Evolutionary conservation across 2,329 filamentous ascomycete species (phyloP).

Genomic region (Penicillium corylophilum): DNA sequence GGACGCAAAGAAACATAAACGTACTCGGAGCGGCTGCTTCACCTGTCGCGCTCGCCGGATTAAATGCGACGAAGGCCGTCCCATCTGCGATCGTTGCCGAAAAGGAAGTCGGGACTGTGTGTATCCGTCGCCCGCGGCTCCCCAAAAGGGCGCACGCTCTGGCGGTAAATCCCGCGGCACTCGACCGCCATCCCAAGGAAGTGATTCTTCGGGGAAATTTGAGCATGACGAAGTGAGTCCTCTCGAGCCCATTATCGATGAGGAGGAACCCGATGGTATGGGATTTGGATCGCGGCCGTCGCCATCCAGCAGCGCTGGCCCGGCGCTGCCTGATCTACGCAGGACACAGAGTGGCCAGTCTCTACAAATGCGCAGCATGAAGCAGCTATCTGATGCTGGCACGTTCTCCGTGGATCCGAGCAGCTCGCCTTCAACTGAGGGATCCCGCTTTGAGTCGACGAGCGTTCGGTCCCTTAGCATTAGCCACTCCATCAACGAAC

Average conservation of each 20-base stretch:
- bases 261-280: constrained; percentile 37
- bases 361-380: constrained; percentile 26
- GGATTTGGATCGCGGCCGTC: constrained; percentile 24
- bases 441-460: constrained; percentile 36
- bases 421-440: constrained; percentile 55
- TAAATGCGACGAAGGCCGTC: constrained; percentile 89
- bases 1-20: constrained; percentile 85
- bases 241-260: constrained; percentile 46
- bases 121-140: constrained; percentile 67
- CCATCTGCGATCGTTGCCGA: constrained; percentile 83
- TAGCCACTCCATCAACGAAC: constrained; percentile 26
- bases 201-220: constrained; percentile 53
- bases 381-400: constrained; percentile 34
- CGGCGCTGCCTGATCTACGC: constrained; percentile 20
- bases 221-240: constrained; percentile 42
- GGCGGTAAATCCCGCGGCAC: constrained; percentile 44
- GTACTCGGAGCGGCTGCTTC: constrained; percentile 90
- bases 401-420: constrained; percentile 47
- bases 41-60: constrained; percentile 88
- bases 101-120: constrained; percentile 89
- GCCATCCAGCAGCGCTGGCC: constrained; percentile 19
- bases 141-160: constrained; percentile 45
- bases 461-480: constrained; percentile 36
- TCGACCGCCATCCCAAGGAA: constrained; percentile 43
- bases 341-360: constrained; percentile 34